phyloP scores from a whole-genome alignment of 2,329 filamentous ascomycete species.

The Basipetospora chlamydospora region DNA sequence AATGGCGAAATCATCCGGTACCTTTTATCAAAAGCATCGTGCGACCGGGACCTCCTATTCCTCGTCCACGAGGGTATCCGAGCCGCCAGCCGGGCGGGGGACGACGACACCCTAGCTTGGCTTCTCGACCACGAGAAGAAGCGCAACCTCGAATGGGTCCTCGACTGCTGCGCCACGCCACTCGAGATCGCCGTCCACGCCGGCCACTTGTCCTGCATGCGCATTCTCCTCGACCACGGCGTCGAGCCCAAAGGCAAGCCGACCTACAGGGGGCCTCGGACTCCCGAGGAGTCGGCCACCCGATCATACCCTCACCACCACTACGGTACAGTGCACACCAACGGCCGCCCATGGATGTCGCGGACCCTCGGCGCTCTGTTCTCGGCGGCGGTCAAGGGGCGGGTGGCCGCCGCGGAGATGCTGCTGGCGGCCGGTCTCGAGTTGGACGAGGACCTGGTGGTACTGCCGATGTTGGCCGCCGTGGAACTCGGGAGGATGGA shows the following conservation, averaged over 20 bases:
- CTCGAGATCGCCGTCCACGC: neutral
- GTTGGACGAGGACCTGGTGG: neutral
- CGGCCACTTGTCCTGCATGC: neutral
- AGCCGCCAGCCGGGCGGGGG: neutral
- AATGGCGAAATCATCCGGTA: neutral
- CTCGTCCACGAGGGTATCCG: neutral
- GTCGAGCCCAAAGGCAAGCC: neutral
- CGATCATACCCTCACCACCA: neutral
- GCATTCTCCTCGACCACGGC: neutral
- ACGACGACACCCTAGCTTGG: neutral
- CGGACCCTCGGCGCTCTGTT: neutral
- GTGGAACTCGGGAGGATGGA: neutral
- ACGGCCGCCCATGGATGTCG: neutral
- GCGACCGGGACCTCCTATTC: neutral
- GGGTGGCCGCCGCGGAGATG: neutral
- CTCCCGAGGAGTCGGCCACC: neutral
- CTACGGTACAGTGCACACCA: neutral
- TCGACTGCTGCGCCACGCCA: neutral
- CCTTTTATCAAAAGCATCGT: neutral
- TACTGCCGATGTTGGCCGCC: neutral
- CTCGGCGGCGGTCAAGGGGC: neutral
- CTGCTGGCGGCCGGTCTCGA: neutral
- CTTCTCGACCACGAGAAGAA: neutral
- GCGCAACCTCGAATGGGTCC: neutral
- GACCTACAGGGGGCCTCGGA: neutral